Evolutionary conservation across 495 filamentous ascomycete genomes (phyloP).

Genomic region (Haplographium delicatum): DNA sequence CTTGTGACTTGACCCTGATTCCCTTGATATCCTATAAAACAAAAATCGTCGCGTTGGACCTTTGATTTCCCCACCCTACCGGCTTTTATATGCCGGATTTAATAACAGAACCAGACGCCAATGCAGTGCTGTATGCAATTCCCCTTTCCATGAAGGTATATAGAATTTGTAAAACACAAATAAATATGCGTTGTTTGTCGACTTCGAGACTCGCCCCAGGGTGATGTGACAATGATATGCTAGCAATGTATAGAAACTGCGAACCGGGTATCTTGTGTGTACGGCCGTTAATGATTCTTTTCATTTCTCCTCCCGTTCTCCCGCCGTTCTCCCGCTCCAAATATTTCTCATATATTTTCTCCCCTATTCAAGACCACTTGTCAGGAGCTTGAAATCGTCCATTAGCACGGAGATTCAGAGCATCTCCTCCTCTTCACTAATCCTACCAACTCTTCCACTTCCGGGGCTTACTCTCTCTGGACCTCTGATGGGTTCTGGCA

Average conservation of each 20-base stretch:
- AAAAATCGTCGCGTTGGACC: too few relatives aligned
- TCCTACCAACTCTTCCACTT: conserved; percentile 17
- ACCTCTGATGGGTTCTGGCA: conserved; percentile 21
- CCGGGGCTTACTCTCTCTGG: conserved; percentile 23
- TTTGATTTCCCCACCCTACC: too few relatives aligned
- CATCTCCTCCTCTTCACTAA: conserved; percentile 24
- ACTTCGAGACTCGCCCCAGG: conserved; percentile 7
- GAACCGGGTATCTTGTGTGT: conserved; percentile 25
- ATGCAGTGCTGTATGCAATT: conserved; percentile 13
- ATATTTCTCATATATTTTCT: too few relatives aligned
- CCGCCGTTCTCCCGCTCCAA: too few relatives aligned
- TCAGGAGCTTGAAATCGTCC: too few relatives aligned
- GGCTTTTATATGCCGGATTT: too few relatives aligned
- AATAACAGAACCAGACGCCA: conserved; percentile 10
- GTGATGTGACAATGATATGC: conserved; percentile 18
- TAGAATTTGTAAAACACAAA: not conserved
- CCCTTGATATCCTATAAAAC: too few relatives aligned
- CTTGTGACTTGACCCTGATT: too few relatives aligned
- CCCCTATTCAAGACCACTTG: too few relatives aligned
- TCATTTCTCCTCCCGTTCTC: not conserved
- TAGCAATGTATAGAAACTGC: conserved; percentile 24
- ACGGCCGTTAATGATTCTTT: conserved; percentile 22
- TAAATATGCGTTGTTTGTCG: conserved; percentile 1
- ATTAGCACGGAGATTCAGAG: not conserved
- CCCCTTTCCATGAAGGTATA: conserved; percentile 1